Base-by-base conservation (phyloP, 164 flowering plant species). In the Hamamelis virginiana region DNA sequence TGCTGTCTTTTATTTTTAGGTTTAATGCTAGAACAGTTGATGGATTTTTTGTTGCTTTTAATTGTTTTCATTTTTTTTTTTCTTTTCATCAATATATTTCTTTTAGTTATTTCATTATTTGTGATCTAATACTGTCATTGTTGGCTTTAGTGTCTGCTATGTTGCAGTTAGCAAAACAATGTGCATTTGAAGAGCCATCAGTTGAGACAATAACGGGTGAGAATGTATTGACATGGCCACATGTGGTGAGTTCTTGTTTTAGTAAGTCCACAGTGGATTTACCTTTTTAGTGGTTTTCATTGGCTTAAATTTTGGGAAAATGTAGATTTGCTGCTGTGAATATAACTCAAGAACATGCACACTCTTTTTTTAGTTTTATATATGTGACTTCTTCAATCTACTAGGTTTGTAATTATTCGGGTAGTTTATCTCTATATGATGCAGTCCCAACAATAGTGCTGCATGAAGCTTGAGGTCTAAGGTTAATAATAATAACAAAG, bases 171-270 rank as follows among this genome's bases (percentile, higher is more conserved):
- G 99, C 99, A 50, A 96, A 96, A 76, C 98, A 93, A 75, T 96
- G 99, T 84, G 95, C 99, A 53, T 96, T 96, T 88, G 98, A 93
- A 80, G 98, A 93, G 75, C 99, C 99, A 28, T 84, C 77, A 33
- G 92, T 96, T 75, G 99, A 96, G 83, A 86, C 87, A 64, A 96
- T 96, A 77, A 56, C 87, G 0, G 98, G 96, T 18, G 99, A 96
- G 75, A 89, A 91, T 78, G 88, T 96, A 60, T 79, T 96, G 82
- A 93, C 98, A 56, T 96, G 99, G 99, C 96, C 99, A 53, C 83
- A 81, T 81, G 92, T 87, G 95, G 99, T 96, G 75, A 86, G 96
- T 77, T 51, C 53, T 14, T 9, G 16, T 27, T 62, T 59, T 69
- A 22, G 27, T 68, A n/a, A n/a, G n/a, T 71, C 19, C 47, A 52